Evolutionary conservation across 75 land plant genomes (phyloP).

Genomic region (Cunninghamia lanceolata): DNA sequence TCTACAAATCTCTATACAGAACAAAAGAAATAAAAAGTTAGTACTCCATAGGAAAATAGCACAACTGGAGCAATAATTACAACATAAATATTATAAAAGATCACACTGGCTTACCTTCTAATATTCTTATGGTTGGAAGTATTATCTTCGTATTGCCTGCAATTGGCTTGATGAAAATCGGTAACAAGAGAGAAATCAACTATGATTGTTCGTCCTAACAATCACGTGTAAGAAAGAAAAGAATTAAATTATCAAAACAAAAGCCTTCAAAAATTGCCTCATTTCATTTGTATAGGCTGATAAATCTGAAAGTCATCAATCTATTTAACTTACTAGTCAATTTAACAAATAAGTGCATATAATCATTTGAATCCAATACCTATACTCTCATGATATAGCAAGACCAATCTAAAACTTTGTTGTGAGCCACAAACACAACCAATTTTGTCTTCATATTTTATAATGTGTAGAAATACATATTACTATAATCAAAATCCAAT

Average conservation of each 20-base stretch:
- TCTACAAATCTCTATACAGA: constrained; percentile 36
- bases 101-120: constrained; percentile 25
- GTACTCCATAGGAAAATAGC: background rate
- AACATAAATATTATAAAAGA: background rate
- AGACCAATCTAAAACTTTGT: background rate
- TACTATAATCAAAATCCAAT: too few relatives aligned
- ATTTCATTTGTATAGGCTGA: background rate
- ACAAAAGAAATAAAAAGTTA: background rate
- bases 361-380: background rate
- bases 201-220: constrained; percentile 65
- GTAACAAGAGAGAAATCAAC: constrained; percentile 72
- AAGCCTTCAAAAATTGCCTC: background rate
- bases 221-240: background rate
- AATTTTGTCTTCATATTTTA: too few relatives aligned
- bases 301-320: background rate
- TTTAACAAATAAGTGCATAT: background rate
- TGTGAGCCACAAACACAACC: too few relatives aligned
- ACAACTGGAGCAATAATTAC: background rate
- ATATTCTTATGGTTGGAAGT: constrained; percentile 64
- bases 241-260: background rate
- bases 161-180: constrained; percentile 73
- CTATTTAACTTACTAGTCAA: background rate
- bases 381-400: background rate
- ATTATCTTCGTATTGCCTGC: constrained; percentile 72
- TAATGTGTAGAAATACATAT: too few relatives aligned